Percentiles rank a stretch among this genome's conserved stretches.
These are phyloP conservation scores for Martiniozyma asiatica DNA, from an alignment of 1,139 yeast species.

Conservation along the genomic window DNA sequence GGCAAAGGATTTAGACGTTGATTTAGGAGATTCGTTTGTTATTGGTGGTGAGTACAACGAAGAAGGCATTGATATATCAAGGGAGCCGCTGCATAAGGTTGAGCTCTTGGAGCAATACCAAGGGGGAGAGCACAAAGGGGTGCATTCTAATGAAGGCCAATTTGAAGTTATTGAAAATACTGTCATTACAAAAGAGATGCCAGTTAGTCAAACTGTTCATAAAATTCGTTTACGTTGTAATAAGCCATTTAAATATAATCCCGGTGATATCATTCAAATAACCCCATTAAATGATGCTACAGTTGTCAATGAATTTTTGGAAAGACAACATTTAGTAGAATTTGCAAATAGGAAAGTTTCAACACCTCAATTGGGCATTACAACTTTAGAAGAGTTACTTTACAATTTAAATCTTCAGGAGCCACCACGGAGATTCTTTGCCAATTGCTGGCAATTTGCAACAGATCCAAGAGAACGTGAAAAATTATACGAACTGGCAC, in stretches of 20 bases:
- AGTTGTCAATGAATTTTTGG: constrained; percentile 54
- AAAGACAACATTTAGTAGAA: constrained; percentile 62
- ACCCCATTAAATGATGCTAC: constrained; percentile 61
- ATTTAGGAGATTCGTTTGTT: not conserved
- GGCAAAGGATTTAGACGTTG: not conserved
- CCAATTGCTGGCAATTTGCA: constrained; percentile 61
- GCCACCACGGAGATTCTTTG: constrained; percentile 76
- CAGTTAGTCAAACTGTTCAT: too few relatives aligned
- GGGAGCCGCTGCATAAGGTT: constrained; percentile 1
- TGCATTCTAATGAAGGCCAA: too few relatives aligned
- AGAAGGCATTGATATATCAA: not conserved
- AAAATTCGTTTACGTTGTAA: too few relatives aligned
- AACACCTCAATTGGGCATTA: constrained; percentile 70
- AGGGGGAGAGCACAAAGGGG: too few relatives aligned
- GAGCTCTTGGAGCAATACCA: not conserved
- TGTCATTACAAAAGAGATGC: too few relatives aligned
- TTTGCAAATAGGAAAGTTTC: constrained; percentile 71
- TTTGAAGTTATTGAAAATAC: too few relatives aligned
- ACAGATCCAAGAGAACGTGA: constrained; percentile 58
- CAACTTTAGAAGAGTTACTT: too few relatives aligned
- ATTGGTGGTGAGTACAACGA: constrained; percentile 4
- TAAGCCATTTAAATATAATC: too few relatives aligned
- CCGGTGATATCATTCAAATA: constrained; percentile 68
- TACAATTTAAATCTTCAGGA: too few relatives aligned
- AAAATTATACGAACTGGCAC: constrained; percentile 65